Evolutionary conservation across 495 filamentous ascomycete genomes (phyloP).

Genomic region (Daldinia grandis): DNA sequence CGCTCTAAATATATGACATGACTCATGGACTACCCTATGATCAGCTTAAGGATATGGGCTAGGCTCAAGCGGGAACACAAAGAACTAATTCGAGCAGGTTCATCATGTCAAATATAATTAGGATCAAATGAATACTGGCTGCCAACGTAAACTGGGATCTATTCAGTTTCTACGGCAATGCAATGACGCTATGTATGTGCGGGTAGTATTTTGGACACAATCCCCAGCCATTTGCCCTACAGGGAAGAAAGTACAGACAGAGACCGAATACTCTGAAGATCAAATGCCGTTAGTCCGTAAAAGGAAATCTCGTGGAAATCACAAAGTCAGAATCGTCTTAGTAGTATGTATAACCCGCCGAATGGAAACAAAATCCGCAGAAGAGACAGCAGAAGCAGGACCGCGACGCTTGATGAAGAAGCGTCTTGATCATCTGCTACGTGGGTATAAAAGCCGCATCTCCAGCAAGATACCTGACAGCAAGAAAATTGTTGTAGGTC

Average conservation of each 20-base stretch:
- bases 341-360: constrained; percentile 16
- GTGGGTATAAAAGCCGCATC: constrained; percentile 39
- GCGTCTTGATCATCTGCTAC: constrained; percentile 17
- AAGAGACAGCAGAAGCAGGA: constrained; percentile 29
- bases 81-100: not conserved
- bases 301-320: constrained; percentile 19
- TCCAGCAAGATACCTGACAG: constrained; percentile 34
- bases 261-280: constrained; percentile 17
- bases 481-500: constrained; percentile 37
- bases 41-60: not conserved
- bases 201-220: constrained; percentile 31
- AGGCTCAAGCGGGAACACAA: not conserved
- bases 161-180: constrained; percentile 29
- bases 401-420: constrained; percentile 6
- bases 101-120: not conserved
- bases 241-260: constrained; percentile 28
- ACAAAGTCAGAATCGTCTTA: constrained; percentile 20
- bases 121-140: not conserved
- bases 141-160: constrained; percentile 15
- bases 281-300: constrained; percentile 23
- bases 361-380: constrained; percentile 26
- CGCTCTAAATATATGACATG: not conserved
- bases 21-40: not conserved
- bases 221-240: constrained; percentile 24
- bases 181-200: constrained; percentile 33